A percentile compares a stretch with the other conserved stretches of the same genome.
These are phyloP conservation scores for Heliamphora pulchella DNA, from an alignment of 179 eudicot genomes.

Conservation along the genomic window DNA sequence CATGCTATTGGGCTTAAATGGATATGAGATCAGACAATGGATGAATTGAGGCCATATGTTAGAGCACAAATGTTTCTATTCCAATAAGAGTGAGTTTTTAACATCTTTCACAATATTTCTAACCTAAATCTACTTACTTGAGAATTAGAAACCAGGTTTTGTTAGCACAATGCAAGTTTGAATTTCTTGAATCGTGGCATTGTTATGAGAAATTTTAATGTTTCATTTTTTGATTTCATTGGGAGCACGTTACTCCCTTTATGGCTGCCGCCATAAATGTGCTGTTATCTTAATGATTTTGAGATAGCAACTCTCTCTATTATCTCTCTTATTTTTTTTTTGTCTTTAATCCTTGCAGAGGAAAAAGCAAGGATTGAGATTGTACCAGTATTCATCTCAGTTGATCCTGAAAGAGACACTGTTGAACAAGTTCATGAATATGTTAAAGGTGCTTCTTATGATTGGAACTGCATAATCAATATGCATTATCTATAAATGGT, in stretches of 20 bases:
- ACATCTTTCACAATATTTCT: not conserved
- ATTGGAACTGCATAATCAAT: not conserved
- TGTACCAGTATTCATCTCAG: constrained; percentile 84
- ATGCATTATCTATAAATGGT: not conserved
- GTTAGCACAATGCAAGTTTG: not conserved
- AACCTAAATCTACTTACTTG: not conserved
- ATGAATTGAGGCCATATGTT: constrained; percentile 4
- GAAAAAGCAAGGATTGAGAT: constrained; percentile 62
- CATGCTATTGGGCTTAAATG: not conserved
- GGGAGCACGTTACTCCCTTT: not conserved
- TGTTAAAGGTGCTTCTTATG: constrained; percentile 52
- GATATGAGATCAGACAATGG: not conserved
- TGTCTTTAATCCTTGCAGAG: constrained; percentile 40
- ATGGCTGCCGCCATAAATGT: not conserved
- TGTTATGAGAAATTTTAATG: not conserved
- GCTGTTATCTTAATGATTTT: constrained; percentile 3
- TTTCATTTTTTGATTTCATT: not conserved
- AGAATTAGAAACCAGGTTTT: not conserved
- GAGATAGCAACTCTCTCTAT: not conserved
- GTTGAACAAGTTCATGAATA: constrained; percentile 93
- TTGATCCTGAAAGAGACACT: constrained; percentile 95
- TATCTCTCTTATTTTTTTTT: not conserved
- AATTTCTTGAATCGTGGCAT: not conserved
- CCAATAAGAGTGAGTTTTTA: not conserved
- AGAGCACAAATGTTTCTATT: not conserved